phyloP scores from a whole-genome alignment of 768 basidiomycete genomes.

The Russula lepida region DNA sequence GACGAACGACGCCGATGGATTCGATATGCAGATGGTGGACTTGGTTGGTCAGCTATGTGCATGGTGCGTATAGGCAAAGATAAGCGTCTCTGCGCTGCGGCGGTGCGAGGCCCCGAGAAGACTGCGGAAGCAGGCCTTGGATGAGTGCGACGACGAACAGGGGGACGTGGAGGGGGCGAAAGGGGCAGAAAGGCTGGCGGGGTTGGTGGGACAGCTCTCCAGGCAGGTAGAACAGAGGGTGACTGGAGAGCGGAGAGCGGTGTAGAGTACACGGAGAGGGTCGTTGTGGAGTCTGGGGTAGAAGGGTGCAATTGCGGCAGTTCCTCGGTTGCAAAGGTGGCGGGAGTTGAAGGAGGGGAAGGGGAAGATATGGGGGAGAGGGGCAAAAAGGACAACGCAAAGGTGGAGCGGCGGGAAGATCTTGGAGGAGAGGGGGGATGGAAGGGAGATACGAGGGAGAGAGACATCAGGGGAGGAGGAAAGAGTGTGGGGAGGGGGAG shows the following conservation, averaged over 20 bases:
- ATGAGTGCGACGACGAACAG: conserved; percentile 14
- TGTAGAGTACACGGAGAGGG: conserved; percentile 8
- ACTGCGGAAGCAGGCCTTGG: conserved; percentile 15
- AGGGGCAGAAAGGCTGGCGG: conserved; percentile 13
- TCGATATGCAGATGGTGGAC: conserved; percentile 6
- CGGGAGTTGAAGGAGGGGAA: conserved; percentile 4
- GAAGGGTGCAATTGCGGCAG: conserved; percentile 3
- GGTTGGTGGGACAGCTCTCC: conserved; percentile 20
- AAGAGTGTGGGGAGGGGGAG: not conserved
- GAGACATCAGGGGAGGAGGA: conserved; percentile 4
- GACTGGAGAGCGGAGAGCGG: conserved; percentile 9
- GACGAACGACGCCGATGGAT: conserved; percentile 11
- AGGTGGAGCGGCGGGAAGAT: conserved; percentile 10
- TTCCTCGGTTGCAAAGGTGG: not conserved
- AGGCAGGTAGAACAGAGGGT: conserved; percentile 10
- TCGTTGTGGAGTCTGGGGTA: conserved; percentile 2
- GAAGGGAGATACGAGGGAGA: conserved; percentile 8
- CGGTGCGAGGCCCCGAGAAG: not conserved
- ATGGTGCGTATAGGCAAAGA: conserved; percentile 8
- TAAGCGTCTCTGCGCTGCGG: conserved; percentile 7
- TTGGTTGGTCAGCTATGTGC: not conserved
- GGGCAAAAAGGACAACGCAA: not conserved
- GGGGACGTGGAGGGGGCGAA: conserved; percentile 7
- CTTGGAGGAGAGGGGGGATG: conserved; percentile 11
- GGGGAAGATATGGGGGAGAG: conserved; percentile 11